Percentiles rank a stretch among this genome's conserved stretches.
phyloP scores from a whole-genome alignment of 108 stramenopile species.

The Cyclotella kingstonii region DNA sequence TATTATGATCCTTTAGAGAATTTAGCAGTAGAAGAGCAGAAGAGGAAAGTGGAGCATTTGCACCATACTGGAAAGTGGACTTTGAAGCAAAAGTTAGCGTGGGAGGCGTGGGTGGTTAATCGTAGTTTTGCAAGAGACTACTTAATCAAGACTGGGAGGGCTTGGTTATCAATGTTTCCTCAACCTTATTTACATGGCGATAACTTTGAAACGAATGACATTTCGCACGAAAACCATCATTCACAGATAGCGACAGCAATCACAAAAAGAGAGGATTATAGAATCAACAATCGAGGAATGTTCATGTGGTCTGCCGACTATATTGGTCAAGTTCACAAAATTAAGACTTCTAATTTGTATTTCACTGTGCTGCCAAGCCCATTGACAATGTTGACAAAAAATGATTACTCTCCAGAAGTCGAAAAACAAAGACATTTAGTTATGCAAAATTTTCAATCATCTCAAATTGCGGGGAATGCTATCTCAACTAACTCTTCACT shows the following conservation, averaged over 20 bases:
- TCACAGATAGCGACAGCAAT: neutral
- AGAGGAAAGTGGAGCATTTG: slow-evolving; percentile 48
- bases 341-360: slow-evolving; percentile 29
- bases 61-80: slow-evolving; percentile 16
- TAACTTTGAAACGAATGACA: neutral
- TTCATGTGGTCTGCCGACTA: slow-evolving; percentile 63
- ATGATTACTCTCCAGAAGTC: slow-evolving; percentile 29
- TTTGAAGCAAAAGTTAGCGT: slow-evolving; percentile 26
- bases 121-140: slow-evolving; percentile 68
- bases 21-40: slow-evolving; percentile 48
- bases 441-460: slow-evolving; percentile 24
- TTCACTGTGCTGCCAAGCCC: slow-evolving; percentile 23
- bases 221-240: too few relatives aligned
- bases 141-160: slow-evolving; percentile 51
- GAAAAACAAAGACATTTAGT: slow-evolving; percentile 9
- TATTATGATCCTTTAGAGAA: slow-evolving; percentile 65
- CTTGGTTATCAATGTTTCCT: slow-evolving; percentile 79
- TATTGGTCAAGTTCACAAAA: slow-evolving; percentile 63
- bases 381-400: slow-evolving; percentile 15
- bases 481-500: slow-evolving; percentile 8
- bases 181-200: slow-evolving; percentile 35
- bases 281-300: slow-evolving; percentile 36
- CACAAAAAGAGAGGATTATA: neutral
- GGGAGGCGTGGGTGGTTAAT: slow-evolving; percentile 63
- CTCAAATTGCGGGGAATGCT: neutral